A percentile compares a stretch with the other conserved stretches of the same genome.
Evolutionary conservation across 495 filamentous ascomycete genomes (phyloP).

Genomic region (Monascus purpureus): DNA sequence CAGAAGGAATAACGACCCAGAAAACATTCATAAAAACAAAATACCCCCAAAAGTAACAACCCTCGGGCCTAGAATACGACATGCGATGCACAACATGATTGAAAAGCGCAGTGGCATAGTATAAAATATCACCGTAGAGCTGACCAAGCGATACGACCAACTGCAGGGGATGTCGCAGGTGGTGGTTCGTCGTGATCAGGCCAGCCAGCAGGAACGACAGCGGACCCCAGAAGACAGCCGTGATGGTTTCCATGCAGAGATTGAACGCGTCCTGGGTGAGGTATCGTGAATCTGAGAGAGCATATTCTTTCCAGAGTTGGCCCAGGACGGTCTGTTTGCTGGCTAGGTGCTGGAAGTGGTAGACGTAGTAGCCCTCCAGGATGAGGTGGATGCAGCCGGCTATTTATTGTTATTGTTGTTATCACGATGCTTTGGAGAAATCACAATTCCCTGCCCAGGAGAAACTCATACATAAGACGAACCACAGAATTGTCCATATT

Average conservation of each 20-base stretch:
- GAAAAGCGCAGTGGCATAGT: conserved; percentile 60
- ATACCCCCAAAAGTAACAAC: conserved; percentile 65
- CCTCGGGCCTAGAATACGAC: conserved; percentile 55
- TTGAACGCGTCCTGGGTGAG: conserved; percentile 58
- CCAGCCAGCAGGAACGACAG: conserved; percentile 48
- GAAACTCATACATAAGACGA: too few species aligned
- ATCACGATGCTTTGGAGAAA: too few species aligned
- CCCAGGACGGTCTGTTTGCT: conserved; percentile 39
- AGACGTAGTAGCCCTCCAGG: conserved; percentile 62
- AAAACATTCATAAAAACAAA: conserved; percentile 64
- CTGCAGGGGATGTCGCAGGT: conserved; percentile 52
- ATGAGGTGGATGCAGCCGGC: conserved; percentile 52
- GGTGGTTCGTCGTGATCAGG: conserved; percentile 39
- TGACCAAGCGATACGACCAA: conserved; percentile 56
- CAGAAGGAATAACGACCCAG: conserved; percentile 56
- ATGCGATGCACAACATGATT: conserved; percentile 37
- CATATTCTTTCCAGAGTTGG: conserved; percentile 76
- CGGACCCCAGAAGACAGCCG: conserved; percentile 62
- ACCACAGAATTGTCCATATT: too few species aligned
- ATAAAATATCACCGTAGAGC: conserved; percentile 68
- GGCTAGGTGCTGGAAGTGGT: conserved; percentile 37
- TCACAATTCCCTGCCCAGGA: too few species aligned
- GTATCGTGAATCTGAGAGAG: conserved; percentile 64
- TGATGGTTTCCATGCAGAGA: conserved; percentile 63
- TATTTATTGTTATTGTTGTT: conserved; percentile 12